Evolutionary conservation across 257 asterid species (phyloP), one percentile per base, ranked within the genome.

Genomic region (Penstemon davidsonii): DNA sequence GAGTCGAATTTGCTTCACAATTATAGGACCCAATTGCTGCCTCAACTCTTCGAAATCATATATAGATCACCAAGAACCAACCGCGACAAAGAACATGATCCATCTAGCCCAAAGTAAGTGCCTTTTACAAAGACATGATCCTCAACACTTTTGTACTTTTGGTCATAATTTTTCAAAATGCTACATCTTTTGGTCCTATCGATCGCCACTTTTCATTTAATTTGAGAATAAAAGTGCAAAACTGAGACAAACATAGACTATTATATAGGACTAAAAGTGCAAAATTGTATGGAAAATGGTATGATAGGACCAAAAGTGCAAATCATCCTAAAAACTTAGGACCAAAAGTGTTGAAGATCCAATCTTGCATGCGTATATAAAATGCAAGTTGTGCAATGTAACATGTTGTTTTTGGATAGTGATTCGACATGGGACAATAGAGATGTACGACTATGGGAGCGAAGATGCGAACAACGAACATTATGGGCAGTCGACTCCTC

Each of bases 61-160:
- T 62, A 80, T 84, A 1, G 64, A 66, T 25, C 82, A 76, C 66
- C 83, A 75, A 55, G 86, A 89, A 55, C 84, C 96, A 62, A 89
- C 96, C 0, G 78, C 96, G 3, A 86, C 96, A 7, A 88, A 84
- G 76, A 89, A 87, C 76, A 77, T 89, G 91, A 15, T 89, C 73
- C 96, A 89, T 62, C 70, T 89, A 42, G 85, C 91, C 15, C 95
- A 89, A 55, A 87, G 95, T 89, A 85, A 66, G 89, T 74, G 25
- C 7, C 36, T 5, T 53, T 4, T 54, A 2, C 38, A 9, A 33
- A 55, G 33, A 1, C 33, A 25, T 25, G 33, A 25, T 25, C 33
- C 2, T 25, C 33, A 1, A 25, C 33, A 25, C 33, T 25, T 25
- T 1, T 25, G 33, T 25, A 25, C 33, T 25, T 25, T 25, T 25